These are phyloP conservation scores for Metschnikowia reukaufii DNA, from an alignment of 805 yeast species.

Conservation along the genomic window DNA sequence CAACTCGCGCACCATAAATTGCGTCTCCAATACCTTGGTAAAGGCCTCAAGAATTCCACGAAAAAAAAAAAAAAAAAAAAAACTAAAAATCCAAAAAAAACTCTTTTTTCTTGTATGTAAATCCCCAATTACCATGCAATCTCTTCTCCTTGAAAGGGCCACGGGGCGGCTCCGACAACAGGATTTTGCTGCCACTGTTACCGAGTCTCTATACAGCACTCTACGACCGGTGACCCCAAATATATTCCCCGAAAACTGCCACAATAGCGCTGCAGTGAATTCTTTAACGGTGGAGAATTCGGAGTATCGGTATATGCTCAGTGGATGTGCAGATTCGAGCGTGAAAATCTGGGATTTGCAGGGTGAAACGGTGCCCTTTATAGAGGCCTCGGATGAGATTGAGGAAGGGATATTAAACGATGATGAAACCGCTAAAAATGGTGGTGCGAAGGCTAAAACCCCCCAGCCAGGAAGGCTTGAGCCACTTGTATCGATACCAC, in stretches of 20 bases:
- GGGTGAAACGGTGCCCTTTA: not conserved
- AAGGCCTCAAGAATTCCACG: too few species aligned
- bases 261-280: slow-evolving; percentile 55
- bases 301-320: slow-evolving; percentile 49
- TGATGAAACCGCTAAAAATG: not conserved
- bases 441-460: slow-evolving; percentile 13
- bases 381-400: not conserved
- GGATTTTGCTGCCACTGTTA: slow-evolving; percentile 36
- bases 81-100: not conserved
- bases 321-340: slow-evolving; percentile 74
- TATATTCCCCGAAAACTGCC: slow-evolving; percentile 45
- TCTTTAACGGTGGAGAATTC: slow-evolving; percentile 55
- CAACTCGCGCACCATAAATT: too few species aligned
- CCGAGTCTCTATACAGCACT: slow-evolving; percentile 38
- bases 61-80: too few species aligned
- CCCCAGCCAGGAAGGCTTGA: not conserved
- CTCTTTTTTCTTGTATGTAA: too few species aligned
- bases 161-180: slow-evolving; percentile 28
- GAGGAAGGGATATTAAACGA: not conserved
- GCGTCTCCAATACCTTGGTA: too few species aligned
- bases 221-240: slow-evolving; percentile 25
- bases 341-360: slow-evolving; percentile 66
- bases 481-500: slow-evolving; percentile 36
- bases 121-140: slow-evolving; percentile 34
- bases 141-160: slow-evolving; percentile 36